Percentiles rank a stretch among this genome's conserved stretches.
Evolutionary conservation across 805 yeast species (phyloP).

Genomic region (Huiozyma sinensis): DNA sequence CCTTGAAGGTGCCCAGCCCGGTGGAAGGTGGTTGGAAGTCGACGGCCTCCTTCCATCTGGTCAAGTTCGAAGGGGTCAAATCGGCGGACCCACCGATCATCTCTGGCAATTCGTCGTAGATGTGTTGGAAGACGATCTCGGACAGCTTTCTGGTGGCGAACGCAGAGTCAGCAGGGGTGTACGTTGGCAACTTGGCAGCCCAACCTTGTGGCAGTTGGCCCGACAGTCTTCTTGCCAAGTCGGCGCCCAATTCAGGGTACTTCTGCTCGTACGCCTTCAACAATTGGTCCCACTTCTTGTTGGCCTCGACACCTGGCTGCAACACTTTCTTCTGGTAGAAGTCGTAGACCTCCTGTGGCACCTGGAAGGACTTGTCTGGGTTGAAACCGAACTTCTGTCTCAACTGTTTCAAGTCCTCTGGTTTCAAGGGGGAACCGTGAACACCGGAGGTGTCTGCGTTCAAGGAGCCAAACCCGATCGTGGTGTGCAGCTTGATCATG

Average conservation of each 20-base stretch:
- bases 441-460: slow-evolving; percentile 80
- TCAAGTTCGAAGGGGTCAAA: slow-evolving; percentile 92
- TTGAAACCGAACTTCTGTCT: slow-evolving; percentile 79
- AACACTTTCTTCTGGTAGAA: slow-evolving; percentile 45
- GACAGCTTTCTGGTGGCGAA: slow-evolving; percentile 92
- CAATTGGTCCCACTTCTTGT: slow-evolving; percentile 64
- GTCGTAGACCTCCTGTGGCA: slow-evolving; percentile 75
- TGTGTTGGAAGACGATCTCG: slow-evolving; percentile 58
- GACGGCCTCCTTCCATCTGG: slow-evolving; percentile 72
- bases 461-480: slow-evolving; percentile 89
- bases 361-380: slow-evolving; percentile 69
- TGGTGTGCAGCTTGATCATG: slow-evolving; percentile 76
- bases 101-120: slow-evolving; percentile 68
- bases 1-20: slow-evolving; percentile 72
- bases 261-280: slow-evolving; percentile 51
- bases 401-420: slow-evolving; percentile 83
- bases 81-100: slow-evolving; percentile 97
- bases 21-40: slow-evolving; percentile 88
- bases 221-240: slow-evolving; percentile 64
- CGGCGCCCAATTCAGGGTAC: slow-evolving; percentile 73
- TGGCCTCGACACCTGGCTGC: slow-evolving; percentile 52
- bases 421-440: slow-evolving; percentile 93
- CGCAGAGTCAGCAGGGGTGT: slow-evolving; percentile 67
- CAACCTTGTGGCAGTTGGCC: slow-evolving; percentile 77
- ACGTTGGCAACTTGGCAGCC: slow-evolving; percentile 68